These are phyloP conservation scores for Kockovaella imperatae DNA, from an alignment of 768 basidiomycete genomes.

Conservation along the genomic window DNA sequence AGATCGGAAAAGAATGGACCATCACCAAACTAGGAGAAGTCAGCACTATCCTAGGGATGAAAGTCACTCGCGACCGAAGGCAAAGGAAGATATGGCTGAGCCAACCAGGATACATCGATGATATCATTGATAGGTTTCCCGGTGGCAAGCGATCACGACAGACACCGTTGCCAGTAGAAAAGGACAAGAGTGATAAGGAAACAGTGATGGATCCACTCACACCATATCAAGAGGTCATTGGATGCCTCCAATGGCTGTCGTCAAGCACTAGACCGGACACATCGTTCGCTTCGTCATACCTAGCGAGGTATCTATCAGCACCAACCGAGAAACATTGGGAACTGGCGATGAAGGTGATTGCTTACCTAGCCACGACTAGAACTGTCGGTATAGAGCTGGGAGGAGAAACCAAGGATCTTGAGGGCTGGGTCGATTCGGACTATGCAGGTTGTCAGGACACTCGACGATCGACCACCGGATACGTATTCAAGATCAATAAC, in stretches of 20 bases:
- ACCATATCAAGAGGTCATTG: constrained; percentile 21
- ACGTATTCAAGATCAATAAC: constrained; percentile 38
- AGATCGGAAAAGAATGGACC: constrained; percentile 1
- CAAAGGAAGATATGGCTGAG: constrained; percentile 1
- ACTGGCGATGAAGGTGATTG: neutral
- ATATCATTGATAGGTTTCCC: constrained; percentile 9
- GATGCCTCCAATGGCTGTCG: constrained; percentile 42
- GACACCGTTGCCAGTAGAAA: constrained; percentile 5
- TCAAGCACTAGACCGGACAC: constrained; percentile 43
- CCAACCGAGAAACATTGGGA: constrained; percentile 40
- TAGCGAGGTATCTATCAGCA: constrained; percentile 19
- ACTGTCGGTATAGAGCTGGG: constrained; percentile 44
- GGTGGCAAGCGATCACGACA: neutral
- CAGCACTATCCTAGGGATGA: constrained; percentile 3
- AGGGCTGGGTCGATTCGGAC: constrained; percentile 37
- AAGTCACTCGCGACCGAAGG: constrained; percentile 4
- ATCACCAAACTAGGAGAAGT: constrained; percentile 7
- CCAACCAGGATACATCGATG: constrained; percentile 16
- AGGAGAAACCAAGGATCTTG: neutral
- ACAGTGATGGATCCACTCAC: neutral
- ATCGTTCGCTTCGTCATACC: constrained; percentile 4
- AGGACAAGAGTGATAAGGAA: neutral
- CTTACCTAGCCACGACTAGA: constrained; percentile 28
- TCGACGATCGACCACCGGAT: constrained; percentile 44
- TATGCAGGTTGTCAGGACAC: constrained; percentile 32